A percentile compares a stretch with the other conserved stretches of the same genome.
These are phyloP conservation scores for Linnemannia exigua DNA, from an alignment of 192 early-diverging fungal genomes.

Conservation along the genomic window DNA sequence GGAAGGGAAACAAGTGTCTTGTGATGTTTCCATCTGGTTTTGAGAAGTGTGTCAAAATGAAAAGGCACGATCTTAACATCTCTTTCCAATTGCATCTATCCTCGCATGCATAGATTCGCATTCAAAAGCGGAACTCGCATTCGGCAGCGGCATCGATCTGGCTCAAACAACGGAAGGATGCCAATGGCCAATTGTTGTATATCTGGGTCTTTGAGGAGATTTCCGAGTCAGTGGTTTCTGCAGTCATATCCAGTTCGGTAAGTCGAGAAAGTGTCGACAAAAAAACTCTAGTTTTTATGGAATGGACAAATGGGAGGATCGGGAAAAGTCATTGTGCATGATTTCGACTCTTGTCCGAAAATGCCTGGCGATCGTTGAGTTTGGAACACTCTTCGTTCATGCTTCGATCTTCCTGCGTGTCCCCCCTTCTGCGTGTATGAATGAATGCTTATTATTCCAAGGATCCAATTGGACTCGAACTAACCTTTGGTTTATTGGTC, in stretches of 20 bases:
- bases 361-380: background rate
- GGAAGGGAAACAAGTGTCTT: background rate
- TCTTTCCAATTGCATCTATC: background rate
- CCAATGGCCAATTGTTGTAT: constrained; percentile 58
- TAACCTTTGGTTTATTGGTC: background rate
- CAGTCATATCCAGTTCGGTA: constrained; percentile 59
- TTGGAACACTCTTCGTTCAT: background rate
- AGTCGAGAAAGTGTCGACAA: background rate
- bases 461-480: background rate
- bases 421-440: background rate
- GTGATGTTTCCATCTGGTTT: background rate
- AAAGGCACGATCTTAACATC: background rate
- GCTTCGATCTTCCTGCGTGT: background rate
- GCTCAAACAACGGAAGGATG: constrained; percentile 69
- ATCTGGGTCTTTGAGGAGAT: constrained; percentile 80
- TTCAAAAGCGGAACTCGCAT: constrained; percentile 65
- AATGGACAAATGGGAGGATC: background rate
- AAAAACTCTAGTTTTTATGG: background rate
- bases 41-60: background rate
- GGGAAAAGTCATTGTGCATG: background rate
- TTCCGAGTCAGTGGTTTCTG: constrained; percentile 60
- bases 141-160: constrained; percentile 72
- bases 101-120: constrained; percentile 59
- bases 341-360: background rate
- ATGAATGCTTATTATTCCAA: background rate